Percentiles rank a stretch among this genome's conserved stretches.
phyloP scores from a whole-genome alignment of 176 grass and related monocot species.

The Lolium perenne region DNA sequence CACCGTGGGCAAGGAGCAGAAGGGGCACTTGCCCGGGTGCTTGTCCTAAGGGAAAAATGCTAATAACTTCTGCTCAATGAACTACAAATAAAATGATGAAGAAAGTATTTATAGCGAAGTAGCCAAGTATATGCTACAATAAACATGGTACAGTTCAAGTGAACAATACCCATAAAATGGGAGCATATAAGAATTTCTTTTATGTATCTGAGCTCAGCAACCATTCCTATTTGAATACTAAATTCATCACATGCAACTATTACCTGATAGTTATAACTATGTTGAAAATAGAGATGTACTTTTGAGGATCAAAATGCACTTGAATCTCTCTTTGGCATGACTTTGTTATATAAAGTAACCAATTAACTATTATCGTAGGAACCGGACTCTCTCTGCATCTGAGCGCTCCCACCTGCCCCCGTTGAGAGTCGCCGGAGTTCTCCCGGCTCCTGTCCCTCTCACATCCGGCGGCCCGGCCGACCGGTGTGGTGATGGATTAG shows the following conservation, averaged over 20 bases:
- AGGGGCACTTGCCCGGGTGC: background rate
- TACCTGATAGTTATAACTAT: background rate
- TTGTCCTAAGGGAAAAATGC: background rate
- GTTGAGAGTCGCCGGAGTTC: too few relatives aligned
- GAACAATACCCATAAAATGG: background rate
- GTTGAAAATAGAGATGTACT: background rate
- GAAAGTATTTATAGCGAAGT: background rate
- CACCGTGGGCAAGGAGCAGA: background rate
- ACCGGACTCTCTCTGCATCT: too few relatives aligned
- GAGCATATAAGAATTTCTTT: background rate
- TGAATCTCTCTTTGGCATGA: background rate
- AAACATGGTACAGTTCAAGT: background rate
- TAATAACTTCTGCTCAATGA: background rate
- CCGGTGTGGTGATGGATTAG: too few relatives aligned
- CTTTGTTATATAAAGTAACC: background rate
- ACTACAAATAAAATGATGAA: background rate
- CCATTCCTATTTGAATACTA: background rate
- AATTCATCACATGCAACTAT: background rate
- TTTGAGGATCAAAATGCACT: background rate
- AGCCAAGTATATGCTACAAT: background rate
- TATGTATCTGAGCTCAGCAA: background rate
- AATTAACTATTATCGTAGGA: background rate
- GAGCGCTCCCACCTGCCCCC: too few relatives aligned
- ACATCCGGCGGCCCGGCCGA: too few relatives aligned
- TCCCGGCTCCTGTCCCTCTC: too few relatives aligned